Conservation (phyloP, 73 alveolate genomes). For the Paramecium sonneborni region DNA sequence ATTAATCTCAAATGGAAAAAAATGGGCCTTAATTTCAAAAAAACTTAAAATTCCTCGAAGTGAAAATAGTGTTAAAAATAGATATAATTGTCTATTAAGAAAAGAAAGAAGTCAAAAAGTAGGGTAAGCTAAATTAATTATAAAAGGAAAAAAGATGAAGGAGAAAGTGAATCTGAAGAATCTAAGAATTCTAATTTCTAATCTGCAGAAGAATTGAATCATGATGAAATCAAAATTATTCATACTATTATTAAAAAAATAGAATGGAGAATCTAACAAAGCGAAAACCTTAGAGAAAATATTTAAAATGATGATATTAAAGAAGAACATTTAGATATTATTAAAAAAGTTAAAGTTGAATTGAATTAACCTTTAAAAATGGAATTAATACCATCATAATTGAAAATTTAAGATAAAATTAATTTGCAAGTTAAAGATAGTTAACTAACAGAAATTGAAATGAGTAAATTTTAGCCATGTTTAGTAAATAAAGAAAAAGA, state of each 20-base stretch:
- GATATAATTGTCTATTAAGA: conserved; percentile 27
- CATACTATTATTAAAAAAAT: conserved; percentile 8
- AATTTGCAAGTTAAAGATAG: neutral
- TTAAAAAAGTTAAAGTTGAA: conserved; percentile 9
- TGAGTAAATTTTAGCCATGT: neutral
- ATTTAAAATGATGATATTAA: neutral
- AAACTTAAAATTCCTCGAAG: conserved; percentile 33
- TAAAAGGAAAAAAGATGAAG: conserved; percentile 15
- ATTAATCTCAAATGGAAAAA: conserved; percentile 11
- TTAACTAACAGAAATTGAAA: neutral
- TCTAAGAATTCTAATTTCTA: conserved; percentile 14
- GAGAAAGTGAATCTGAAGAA: conserved; percentile 1
- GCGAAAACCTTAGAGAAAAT: neutral
- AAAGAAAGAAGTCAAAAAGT: neutral
- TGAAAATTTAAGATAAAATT: neutral
- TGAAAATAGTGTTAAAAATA: conserved; percentile 52
- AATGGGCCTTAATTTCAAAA: conserved; percentile 53
- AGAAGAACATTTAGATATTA: neutral
- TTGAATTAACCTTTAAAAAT: neutral
- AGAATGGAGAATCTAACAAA: conserved; percentile 46
- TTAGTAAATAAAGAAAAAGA: conserved; percentile 25
- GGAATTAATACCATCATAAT: neutral
- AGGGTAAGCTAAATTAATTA: conserved; percentile 4
- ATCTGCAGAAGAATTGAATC: conserved; percentile 51
- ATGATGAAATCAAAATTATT: neutral